phyloP scores from a whole-genome alignment of 495 filamentous ascomycete genomes.

The Daldinia bambusicola region DNA sequence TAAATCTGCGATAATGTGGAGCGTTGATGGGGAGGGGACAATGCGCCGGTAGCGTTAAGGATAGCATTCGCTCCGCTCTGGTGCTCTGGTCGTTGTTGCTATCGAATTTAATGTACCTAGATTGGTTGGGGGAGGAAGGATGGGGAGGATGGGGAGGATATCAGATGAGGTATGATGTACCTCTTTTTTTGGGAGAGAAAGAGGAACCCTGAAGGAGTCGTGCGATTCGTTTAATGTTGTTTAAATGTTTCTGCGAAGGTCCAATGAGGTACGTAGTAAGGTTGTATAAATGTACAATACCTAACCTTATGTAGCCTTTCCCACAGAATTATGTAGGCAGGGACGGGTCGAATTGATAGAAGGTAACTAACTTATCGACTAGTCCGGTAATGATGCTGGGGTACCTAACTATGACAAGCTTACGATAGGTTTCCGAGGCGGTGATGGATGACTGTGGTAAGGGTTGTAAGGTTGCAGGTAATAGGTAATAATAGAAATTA shows the following conservation, averaged over 20 bases:
- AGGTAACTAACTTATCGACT: neutral
- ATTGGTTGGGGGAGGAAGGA: constrained; percentile 2
- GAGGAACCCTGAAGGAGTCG: too few species aligned
- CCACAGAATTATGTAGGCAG: neutral
- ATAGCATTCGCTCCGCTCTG: neutral
- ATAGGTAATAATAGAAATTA: constrained; percentile 17
- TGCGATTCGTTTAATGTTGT: constrained; percentile 3
- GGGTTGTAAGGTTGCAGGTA: neutral
- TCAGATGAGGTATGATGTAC: too few species aligned
- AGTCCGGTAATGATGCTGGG: neutral
- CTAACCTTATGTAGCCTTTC: neutral
- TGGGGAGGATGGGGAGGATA: too few species aligned
- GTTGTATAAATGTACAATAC: too few species aligned
- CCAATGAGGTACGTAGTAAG: neutral
- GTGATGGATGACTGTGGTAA: neutral
- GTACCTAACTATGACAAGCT: neutral
- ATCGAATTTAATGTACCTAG: neutral
- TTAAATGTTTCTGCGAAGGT: too few species aligned
- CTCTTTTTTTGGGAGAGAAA: too few species aligned
- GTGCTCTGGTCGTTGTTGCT: neutral
- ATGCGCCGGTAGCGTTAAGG: constrained; percentile 15
- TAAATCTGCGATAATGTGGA: constrained; percentile 4
- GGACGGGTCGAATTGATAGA: constrained; percentile 2
- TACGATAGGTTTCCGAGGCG: neutral
- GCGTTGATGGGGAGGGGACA: neutral